Evolutionary conservation across 2,329 filamentous ascomycete species (phyloP), one percentile per base, ranked within the genome.

Genomic region (Paecilomyces dactylethromorphus): DNA sequence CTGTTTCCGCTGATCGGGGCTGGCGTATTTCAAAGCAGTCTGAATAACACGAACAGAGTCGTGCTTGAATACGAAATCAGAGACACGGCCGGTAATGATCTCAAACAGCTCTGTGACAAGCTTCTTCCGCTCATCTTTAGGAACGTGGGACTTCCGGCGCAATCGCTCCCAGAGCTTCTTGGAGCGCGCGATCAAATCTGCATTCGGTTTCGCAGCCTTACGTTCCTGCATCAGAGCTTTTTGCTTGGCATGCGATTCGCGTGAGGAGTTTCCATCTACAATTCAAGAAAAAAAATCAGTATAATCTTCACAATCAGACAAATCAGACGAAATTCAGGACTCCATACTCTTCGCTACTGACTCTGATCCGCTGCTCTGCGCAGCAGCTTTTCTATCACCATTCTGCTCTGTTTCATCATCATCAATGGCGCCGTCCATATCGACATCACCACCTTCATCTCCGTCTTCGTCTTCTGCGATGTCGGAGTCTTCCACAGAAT

Each of bases 111-210:
- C 93, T 60, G 87, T 84, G 54, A 97, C 89, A 49, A 99, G 84
- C 72, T 88, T 83, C 74, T 93, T 88, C 62, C 94, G 85, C 79
- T 99, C 92, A 45, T 95, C 90, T 68, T 88, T 87, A 49, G 92
- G 89, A 1, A 99, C 91, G 68, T 97, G 91, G 2, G 92, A 96
- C 79, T 97, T 97, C 67, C 91, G 83, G 64, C 94, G 88, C 71
- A 99, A 78, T 62, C 90, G 86, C 79, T 99, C 94, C 95, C 94
- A 99, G 56, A 99, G 84, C 79, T 97, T 96, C 82, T 99, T 99
- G 57, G 91, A 90, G 62, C 92, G 87, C 63, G 88, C 85, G 64
- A 97, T 87, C 69, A 90, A 86, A 73, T 97, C 92, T 70, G 93
- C 92, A 65, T 97, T 87, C 24, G 94, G 94, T 78, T 97, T 97